Conservation (phyloP, 352 stramenopile species). For the Aphanomyces stellatus region DNA sequence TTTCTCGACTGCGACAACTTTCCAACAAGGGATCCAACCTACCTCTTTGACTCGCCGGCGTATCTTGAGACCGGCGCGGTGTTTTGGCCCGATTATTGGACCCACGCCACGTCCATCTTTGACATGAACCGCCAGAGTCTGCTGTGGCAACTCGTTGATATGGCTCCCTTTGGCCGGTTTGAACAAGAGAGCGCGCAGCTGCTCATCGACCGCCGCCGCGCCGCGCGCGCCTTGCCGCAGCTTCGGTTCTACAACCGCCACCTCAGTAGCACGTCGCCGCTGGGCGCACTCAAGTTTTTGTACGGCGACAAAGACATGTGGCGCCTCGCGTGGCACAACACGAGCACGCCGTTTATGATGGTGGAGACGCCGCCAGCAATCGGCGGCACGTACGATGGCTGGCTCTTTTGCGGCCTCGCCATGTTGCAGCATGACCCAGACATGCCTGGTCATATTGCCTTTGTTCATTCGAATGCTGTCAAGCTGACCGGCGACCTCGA, state of each 20-base stretch:
- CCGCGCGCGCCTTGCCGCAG: constrained; percentile 64
- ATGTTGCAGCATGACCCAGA: constrained; percentile 41
- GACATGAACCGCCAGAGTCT: constrained; percentile 61
- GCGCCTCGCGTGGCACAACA: constrained; percentile 69
- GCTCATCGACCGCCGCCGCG: constrained; percentile 65
- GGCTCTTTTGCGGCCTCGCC: constrained; percentile 38
- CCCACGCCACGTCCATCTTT: constrained; percentile 74
- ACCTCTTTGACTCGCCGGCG: constrained; percentile 72
- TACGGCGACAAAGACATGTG: constrained; percentile 73
- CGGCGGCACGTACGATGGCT: constrained; percentile 39
- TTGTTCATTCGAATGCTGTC: constrained; percentile 44
- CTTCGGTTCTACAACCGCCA: constrained; percentile 39
- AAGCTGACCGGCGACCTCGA: constrained; percentile 52
- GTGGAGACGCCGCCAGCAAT: constrained; percentile 49
- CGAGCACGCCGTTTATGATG: constrained; percentile 60
- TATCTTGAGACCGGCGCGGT: constrained; percentile 66
- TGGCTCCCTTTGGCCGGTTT: constrained; percentile 71
- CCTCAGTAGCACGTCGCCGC: constrained; percentile 13
- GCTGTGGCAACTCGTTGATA: constrained; percentile 66
- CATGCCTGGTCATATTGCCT: constrained; percentile 27
- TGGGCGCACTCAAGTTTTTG: constrained; percentile 43
- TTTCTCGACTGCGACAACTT: constrained; percentile 80
- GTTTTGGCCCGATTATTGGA: constrained; percentile 84
- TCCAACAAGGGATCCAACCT: constrained; percentile 70
- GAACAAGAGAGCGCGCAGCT: constrained; percentile 83